Conservation (phyloP, 2,329 filamentous ascomycete genomes). For the Scytalidium sp. region DNA sequence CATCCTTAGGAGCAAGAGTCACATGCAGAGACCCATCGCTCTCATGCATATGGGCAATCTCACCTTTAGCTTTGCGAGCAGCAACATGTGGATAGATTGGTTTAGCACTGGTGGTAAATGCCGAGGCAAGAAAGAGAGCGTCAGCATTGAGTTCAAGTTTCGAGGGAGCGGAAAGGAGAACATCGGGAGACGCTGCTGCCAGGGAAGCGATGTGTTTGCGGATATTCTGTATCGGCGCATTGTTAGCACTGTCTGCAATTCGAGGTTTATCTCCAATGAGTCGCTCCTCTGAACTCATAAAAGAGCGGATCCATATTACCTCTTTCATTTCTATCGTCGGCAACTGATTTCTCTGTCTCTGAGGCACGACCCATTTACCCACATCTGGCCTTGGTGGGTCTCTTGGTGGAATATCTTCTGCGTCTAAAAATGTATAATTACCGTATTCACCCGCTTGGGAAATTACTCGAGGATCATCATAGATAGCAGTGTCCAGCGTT, state of each 20-base stretch:
- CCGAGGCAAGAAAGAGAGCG: slow-evolving; percentile 2
- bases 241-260: background rate
- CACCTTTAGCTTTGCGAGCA: slow-evolving; percentile 3
- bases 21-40: slow-evolving; percentile 14
- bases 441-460: background rate
- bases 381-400: slow-evolving; percentile 1
- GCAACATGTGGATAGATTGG: slow-evolving; percentile 1
- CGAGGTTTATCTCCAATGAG: background rate
- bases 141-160: slow-evolving; percentile 2
- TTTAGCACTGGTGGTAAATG: background rate
- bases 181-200: background rate
- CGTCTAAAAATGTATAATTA: background rate
- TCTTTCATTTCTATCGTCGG: background rate
- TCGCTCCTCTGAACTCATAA: background rate
- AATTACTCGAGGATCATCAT: background rate
- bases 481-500: background rate
- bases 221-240: background rate
- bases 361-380: slow-evolving; percentile 2
- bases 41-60: slow-evolving; percentile 11
- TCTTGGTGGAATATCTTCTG: slow-evolving; percentile 2
- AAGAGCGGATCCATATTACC: background rate
- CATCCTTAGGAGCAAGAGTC: slow-evolving; percentile 10
- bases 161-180: background rate
- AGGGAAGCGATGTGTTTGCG: background rate
- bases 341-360: slow-evolving; percentile 1